These are phyloP conservation scores for Larix kaempferi DNA, from an alignment of 75 land plant genomes.

Conservation along the genomic window DNA sequence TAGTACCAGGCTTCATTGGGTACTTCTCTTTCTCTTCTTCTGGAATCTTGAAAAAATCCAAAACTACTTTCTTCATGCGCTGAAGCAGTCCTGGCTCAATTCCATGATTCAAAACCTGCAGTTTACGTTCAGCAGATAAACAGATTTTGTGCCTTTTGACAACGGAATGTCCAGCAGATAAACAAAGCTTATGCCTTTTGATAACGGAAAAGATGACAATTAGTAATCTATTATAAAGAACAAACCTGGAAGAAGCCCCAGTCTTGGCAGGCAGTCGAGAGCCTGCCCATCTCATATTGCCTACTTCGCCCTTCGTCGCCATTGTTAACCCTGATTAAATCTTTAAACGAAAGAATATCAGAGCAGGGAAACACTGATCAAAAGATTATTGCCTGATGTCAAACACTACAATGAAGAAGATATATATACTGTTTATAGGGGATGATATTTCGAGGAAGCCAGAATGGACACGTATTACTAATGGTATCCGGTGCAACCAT, in stretches of 20 bases:
- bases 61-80: slow-evolving; percentile 27
- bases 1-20: slow-evolving; percentile 52
- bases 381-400: too few relatives aligned
- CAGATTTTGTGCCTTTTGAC: too few relatives aligned
- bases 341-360: too few relatives aligned
- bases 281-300: slow-evolving; percentile 23
- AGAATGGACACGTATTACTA: too few relatives aligned
- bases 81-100: slow-evolving; percentile 32
- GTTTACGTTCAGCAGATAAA: not conserved
- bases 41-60: slow-evolving; percentile 48
- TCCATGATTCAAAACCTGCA: slow-evolving; percentile 59
- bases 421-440: too few relatives aligned
- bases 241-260: slow-evolving; percentile 16
- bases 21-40: slow-evolving; percentile 63
- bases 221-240: not conserved
- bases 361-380: too few relatives aligned
- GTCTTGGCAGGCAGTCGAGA: slow-evolving; percentile 22
- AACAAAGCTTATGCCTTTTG: slow-evolving; percentile 20
- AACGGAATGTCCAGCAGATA: too few relatives aligned
- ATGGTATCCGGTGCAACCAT: too few relatives aligned
- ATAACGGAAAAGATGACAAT: too few relatives aligned
- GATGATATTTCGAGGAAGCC: too few relatives aligned
- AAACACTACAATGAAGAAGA: too few relatives aligned
- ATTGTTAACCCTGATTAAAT: too few relatives aligned
- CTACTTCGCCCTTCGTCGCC: not conserved